Evolutionary conservation across 2,329 filamentous ascomycete species (phyloP).

Genomic region (Sporothrix curviconia): DNA sequence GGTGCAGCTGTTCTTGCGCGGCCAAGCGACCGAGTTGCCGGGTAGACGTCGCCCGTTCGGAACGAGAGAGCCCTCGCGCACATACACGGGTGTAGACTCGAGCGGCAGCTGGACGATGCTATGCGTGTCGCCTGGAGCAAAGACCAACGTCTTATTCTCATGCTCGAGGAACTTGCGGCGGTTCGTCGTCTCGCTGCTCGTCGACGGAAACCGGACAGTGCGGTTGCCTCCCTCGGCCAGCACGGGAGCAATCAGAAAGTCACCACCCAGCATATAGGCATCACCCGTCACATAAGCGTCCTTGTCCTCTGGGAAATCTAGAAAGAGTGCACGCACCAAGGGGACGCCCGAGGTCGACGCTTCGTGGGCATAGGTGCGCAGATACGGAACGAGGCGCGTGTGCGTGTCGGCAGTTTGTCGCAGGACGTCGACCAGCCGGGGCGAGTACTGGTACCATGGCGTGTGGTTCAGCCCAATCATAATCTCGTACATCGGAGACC

Average conservation of each 20-base stretch:
- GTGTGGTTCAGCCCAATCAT: constrained; percentile 31
- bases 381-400: constrained; percentile 28
- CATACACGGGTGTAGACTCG: constrained; percentile 27
- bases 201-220: constrained; percentile 29
- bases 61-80: constrained; percentile 29
- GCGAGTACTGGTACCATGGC: constrained; percentile 30
- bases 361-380: constrained; percentile 27
- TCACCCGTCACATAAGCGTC: constrained; percentile 23
- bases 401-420: constrained; percentile 28
- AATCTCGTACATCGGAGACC: constrained; percentile 30
- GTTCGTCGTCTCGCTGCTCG: neutral
- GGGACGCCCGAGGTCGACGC: constrained; percentile 27
- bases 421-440: constrained; percentile 25
- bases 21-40: constrained; percentile 29
- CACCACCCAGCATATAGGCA: constrained; percentile 29
- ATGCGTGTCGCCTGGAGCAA: constrained; percentile 18
- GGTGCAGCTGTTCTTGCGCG: constrained; percentile 14
- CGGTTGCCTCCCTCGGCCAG: constrained; percentile 24
- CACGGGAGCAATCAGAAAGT: constrained; percentile 30
- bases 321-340: constrained; percentile 29
- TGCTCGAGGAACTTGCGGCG: constrained; percentile 28
- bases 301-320: constrained; percentile 27
- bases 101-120: constrained; percentile 18
- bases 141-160: constrained; percentile 25
- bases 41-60: constrained; percentile 28